Evolutionary conservation across 2,329 filamentous ascomycete species (phyloP), one percentile per base, ranked within the genome.

Genomic region (Mariannaea elegans): DNA sequence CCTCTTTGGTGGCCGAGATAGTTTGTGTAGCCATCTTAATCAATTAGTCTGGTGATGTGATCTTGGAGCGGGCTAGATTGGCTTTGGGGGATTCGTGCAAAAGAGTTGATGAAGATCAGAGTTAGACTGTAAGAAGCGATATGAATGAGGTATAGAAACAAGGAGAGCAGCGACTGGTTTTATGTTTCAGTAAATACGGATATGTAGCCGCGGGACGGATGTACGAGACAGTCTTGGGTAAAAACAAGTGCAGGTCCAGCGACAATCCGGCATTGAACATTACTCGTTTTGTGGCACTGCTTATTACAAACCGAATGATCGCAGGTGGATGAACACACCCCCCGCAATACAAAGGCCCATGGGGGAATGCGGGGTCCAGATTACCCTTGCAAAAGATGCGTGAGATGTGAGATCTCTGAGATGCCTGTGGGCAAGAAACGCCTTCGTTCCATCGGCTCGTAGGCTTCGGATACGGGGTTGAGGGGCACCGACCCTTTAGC

Each of bases 1-100:
- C n/a, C 85, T 61, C 76, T 78, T 58, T 80, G 73, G 7, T 71
- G 72, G 23, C 24, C 75, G 60, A 34, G 18, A 18, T 21, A 19
- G n/a, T 52, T 3, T 55, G 56, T n/a, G 56, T 53, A 9, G 50
- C n/a, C 50, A 45, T 53, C 8, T 36, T 46, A 39, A 38, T 14
- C 7, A 9, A 16, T 18, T 9, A 21, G 49, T 18, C 39, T 18
- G 10, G 9, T 19, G 21, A 31, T 23, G 23, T 18, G 7, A 6
- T 29, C 12, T 9, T 31, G n/a, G 27, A 31, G 32, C 9, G 13
- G 12, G n/a, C 14, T 14, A 7, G 29, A 18, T 24, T n/a, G 16
- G 56, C 24, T 27, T 27, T 27, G 24, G 24, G 9, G 24, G 9
- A 27, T 27, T 19, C 14, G 23, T 19, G 27, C 24, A 8, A 14